phyloP scores from a whole-genome alignment of 371 early-diverging fungal species.

The Haplosporangium sp. region DNA sequence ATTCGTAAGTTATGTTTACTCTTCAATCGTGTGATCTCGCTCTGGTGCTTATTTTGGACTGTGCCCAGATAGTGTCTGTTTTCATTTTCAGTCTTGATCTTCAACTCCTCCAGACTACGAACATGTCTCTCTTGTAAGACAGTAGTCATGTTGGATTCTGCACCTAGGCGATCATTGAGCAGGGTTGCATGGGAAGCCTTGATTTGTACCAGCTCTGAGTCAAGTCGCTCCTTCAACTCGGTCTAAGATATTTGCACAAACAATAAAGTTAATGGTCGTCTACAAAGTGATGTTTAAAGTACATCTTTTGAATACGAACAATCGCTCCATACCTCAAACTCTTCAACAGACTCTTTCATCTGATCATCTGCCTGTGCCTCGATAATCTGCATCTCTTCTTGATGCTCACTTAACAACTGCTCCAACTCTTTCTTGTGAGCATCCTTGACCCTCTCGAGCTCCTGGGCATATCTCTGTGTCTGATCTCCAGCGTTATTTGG shows the following conservation, averaged over 20 bases:
- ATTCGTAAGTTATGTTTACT: slow-evolving; percentile 9
- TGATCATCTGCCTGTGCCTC: slow-evolving; percentile 13
- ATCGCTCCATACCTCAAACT: slow-evolving; percentile 34
- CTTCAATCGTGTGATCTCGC: slow-evolving; percentile 9
- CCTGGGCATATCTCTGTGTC: slow-evolving; percentile 14
- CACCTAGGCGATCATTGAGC: slow-evolving; percentile 17
- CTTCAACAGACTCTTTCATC: slow-evolving; percentile 13
- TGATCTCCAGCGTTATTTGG: not conserved
- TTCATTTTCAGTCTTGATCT: slow-evolving; percentile 18
- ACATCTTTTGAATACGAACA: no score
- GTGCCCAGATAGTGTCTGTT: slow-evolving; percentile 15
- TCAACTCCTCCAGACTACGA: slow-evolving; percentile 22
- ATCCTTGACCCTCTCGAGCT: slow-evolving; percentile 27
- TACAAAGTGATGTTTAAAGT: no score
- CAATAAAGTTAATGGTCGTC: no score
- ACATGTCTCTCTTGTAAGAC: slow-evolving; percentile 31
- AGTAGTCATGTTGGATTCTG: slow-evolving; percentile 16
- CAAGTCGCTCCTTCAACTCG: slow-evolving; percentile 37
- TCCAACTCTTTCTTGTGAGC: slow-evolving; percentile 19
- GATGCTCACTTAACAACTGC: slow-evolving; percentile 17
- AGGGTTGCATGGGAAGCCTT: slow-evolving; percentile 33
- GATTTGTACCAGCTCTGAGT: slow-evolving; percentile 38
- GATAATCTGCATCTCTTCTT: slow-evolving; percentile 16
- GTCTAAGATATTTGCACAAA: slow-evolving; percentile 10
- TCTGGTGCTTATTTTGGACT: slow-evolving; percentile 31